A percentile compares a stretch with the other conserved stretches of the same genome.
phyloP scores from a whole-genome alignment of 2,329 filamentous ascomycete genomes.

The Falciphora oryzae region DNA sequence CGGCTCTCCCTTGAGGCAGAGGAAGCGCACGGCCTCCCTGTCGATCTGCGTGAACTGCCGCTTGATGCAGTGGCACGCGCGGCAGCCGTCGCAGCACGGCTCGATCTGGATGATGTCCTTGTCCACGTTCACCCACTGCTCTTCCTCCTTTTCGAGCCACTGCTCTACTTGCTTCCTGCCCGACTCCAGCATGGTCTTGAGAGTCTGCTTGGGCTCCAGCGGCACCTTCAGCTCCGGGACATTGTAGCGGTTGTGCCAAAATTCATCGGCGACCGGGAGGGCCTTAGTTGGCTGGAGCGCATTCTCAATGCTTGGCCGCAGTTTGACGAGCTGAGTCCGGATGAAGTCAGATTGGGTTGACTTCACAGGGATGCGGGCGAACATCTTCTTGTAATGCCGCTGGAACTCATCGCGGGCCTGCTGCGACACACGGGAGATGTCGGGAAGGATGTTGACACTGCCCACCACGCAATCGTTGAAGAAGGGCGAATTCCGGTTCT shows the following conservation, averaged over 20 bases:
- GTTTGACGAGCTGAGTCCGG: background rate
- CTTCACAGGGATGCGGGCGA: background rate
- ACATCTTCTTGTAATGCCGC: conserved; percentile 9
- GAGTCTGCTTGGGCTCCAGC: background rate
- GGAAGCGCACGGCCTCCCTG: conserved; percentile 9
- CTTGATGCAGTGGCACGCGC: conserved; percentile 6
- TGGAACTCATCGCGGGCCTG: background rate
- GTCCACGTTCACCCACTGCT: conserved; percentile 8
- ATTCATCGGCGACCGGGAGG: background rate
- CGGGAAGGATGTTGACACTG: background rate
- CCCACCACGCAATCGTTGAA: background rate
- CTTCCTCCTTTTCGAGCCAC: background rate
- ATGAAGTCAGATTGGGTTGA: background rate
- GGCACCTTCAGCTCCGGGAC: background rate
- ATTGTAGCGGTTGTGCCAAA: conserved; percentile 6
- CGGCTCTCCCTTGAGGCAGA: conserved; percentile 5
- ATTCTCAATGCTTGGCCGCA: background rate
- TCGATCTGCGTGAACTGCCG: conserved; percentile 5
- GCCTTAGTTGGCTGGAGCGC: background rate
- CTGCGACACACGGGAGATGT: background rate
- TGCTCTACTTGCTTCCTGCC: background rate
- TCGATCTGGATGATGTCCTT: conserved; percentile 9
- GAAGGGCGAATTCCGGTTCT: background rate
- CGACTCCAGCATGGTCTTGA: background rate
- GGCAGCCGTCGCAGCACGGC: conserved; percentile 10